Evolutionary conservation across 2,329 filamentous ascomycete species (phyloP).

Genomic region (Sclerotinia nivalis): DNA sequence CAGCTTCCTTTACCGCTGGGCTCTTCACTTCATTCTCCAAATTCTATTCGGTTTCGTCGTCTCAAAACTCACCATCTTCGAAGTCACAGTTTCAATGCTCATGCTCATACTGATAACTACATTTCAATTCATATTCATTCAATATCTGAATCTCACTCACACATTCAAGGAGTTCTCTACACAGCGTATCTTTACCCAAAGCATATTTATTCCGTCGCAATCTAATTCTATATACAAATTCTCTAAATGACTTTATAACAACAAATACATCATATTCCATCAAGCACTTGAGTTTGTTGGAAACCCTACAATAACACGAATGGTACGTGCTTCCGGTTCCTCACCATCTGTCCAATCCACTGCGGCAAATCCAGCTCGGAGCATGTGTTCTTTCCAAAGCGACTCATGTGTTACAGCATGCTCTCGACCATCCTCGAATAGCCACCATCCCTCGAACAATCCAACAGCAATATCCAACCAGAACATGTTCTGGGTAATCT

Average conservation of each 20-base stretch:
- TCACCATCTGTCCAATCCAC: neutral
- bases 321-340: neutral
- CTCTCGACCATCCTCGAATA: neutral
- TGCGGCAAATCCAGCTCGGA: neutral
- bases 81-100: too few relatives aligned
- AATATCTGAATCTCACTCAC: too few relatives aligned
- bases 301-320: neutral
- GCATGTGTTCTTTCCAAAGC: neutral
- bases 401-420: neutral
- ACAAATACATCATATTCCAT: neutral
- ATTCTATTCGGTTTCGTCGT: neutral
- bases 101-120: too few relatives aligned
- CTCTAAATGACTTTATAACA: too few relatives aligned
- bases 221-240: too few relatives aligned
- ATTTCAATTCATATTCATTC: too few relatives aligned
- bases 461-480: neutral
- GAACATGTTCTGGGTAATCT: neutral
- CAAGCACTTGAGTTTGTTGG: neutral
- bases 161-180: too few relatives aligned
- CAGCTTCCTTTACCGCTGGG: too few relatives aligned
- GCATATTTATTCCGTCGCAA: too few relatives aligned
- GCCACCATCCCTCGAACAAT: neutral
- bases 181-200: too few relatives aligned
- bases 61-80: too few relatives aligned
- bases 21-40: too few relatives aligned